These are phyloP conservation scores for Suillus weaverae DNA, from an alignment of 768 basidiomycete genomes.

Conservation along the genomic window DNA sequence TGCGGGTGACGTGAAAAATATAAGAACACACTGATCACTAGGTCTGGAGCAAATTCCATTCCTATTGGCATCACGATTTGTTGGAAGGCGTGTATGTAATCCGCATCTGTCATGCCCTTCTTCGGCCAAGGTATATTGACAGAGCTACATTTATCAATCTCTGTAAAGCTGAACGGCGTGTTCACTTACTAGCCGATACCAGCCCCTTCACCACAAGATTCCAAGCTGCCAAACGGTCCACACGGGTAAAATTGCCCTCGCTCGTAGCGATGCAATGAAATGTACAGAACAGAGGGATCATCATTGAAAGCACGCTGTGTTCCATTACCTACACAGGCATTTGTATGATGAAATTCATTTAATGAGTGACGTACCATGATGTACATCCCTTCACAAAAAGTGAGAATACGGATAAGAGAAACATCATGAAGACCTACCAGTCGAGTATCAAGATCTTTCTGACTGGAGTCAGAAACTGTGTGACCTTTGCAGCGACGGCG, in stretches of 20 bases:
- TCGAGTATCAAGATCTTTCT: conserved; percentile 91
- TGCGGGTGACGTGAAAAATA: neutral
- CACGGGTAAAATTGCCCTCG: conserved; percentile 91
- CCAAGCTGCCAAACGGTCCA: conserved; percentile 84
- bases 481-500: conserved; percentile 84
- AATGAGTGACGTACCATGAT: conserved; percentile 66
- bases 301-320: conserved; percentile 96
- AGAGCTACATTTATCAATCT: conserved; percentile 51
- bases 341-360: conserved; percentile 3
- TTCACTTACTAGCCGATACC: conserved; percentile 82
- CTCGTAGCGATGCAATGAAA: conserved; percentile 95
- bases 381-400: conserved; percentile 76
- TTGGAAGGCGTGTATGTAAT: conserved; percentile 96
- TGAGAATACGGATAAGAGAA: conserved; percentile 12
- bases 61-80: conserved; percentile 96
- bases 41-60: conserved; percentile 92
- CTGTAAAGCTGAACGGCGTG: conserved; percentile 7
- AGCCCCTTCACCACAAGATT: conserved; percentile 79
- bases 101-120: conserved; percentile 87
- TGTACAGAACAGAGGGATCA: conserved; percentile 87
- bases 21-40: conserved; percentile 81
- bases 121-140: conserved; percentile 97
- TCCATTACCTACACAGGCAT: conserved; percentile 71
- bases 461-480: conserved; percentile 65
- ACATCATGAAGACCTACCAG: conserved; percentile 63